Evolutionary conservation across 345 rosid genomes (phyloP), one percentile per base, ranked within the genome.

Genomic region (Hibiscus trionum): DNA sequence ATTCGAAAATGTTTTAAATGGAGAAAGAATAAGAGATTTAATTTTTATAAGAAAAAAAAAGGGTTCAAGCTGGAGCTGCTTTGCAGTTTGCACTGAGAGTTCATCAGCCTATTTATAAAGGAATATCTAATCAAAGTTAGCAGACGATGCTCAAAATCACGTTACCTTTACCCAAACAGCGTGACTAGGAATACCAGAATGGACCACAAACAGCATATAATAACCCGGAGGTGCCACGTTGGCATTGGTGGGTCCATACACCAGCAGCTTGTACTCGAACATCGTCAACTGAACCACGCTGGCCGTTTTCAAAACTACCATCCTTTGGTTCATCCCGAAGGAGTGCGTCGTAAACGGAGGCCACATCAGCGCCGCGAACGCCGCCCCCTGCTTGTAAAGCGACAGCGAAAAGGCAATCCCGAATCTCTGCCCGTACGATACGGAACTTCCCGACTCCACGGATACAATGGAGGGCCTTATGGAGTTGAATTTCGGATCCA

Each of bases 311-410:
- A 88, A 72, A 7, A 66, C 72, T 61, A 88, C 68, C 79, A 84
- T 52, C 77, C 93, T 75, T 72, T 88, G 93, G 78, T 85, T 87
- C 91, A 86, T 87, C 0, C 75, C 80, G n/a, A 73, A 74, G 31
- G 91, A 85, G 72, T 88, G 91, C 33, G 93, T 88, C 2, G 81
- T 75, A 44, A 88, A 88, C 70, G 93, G 69, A 70, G 91, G 89
- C 59, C 83, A 61, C 14, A 84, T 24, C 33, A 88, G 64, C 66
- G 65, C 77, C 1, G 80, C 88, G 0, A 49, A 46, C 1, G 80
- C 21, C 26, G 10, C 12, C 0, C 56, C 75, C 5, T 61, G 74
- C 0, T 72, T 66, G 73, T 74, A 71, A 49, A 78, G 39, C 37
- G 84, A 44, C 46, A 86, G 37, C 71, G 58, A 73, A 55, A 87